Evolutionary conservation across 179 eudicot genomes (phyloP).

Genomic region (Drosera spatulata): DNA sequence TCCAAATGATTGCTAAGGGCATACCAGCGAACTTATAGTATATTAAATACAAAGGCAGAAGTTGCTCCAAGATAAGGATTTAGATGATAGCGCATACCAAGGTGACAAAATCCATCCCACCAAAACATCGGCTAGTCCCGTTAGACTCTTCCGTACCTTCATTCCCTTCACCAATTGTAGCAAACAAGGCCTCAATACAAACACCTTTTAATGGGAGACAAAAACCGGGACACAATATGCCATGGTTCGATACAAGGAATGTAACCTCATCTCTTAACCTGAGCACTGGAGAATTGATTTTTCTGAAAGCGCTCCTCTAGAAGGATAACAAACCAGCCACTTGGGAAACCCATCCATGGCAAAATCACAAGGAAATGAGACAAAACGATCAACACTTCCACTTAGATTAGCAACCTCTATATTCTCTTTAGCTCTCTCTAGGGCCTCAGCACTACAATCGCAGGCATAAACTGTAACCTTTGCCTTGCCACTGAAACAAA

Average conservation of each 20-base stretch:
- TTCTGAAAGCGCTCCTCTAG: conserved; percentile 21
- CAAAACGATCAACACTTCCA: conserved; percentile 34
- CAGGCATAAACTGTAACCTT: conserved; percentile 59
- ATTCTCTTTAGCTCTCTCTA: conserved; percentile 61
- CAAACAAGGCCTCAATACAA: too few relatives aligned
- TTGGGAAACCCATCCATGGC: conserved; percentile 49
- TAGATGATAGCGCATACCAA: conserved; percentile 37
- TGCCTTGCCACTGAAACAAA: conserved; percentile 37
- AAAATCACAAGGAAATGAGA: conserved; percentile 66
- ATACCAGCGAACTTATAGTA: too few relatives aligned
- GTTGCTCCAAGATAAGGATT: neutral
- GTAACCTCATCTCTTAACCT: conserved; percentile 30
- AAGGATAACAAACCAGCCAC: conserved; percentile 63
- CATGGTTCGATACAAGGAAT: too few relatives aligned
- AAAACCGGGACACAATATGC: too few relatives aligned
- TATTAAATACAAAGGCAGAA: too few relatives aligned
- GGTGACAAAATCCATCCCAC: conserved; percentile 82
- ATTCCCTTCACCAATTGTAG: too few relatives aligned
- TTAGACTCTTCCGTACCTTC: too few relatives aligned
- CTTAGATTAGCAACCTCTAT: conserved; percentile 29
- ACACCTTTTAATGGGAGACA: too few relatives aligned
- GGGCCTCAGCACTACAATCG: conserved; percentile 90
- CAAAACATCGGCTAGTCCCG: conserved; percentile 42
- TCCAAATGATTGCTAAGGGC: too few relatives aligned
- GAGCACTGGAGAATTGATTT: conserved; percentile 19